Percentiles rank a stretch among this genome's conserved stretches.
Conservation (phyloP, 768 basidiomycete species). For the Suillus subluteus region DNA sequence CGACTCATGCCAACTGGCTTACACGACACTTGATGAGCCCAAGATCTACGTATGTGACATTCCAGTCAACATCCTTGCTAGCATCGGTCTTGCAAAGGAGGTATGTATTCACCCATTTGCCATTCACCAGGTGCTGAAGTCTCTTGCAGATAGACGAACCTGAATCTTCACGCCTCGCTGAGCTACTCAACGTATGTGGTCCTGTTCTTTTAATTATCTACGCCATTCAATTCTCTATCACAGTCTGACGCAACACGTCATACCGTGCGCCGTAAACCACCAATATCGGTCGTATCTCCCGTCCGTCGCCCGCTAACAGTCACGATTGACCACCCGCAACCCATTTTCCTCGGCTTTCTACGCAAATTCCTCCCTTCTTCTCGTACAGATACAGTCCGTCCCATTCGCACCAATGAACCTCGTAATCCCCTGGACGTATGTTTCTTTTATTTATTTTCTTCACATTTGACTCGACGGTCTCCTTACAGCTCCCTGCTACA, state of each 20-base stretch:
- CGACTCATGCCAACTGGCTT: background rate
- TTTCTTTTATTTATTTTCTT: background rate
- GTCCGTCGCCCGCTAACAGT: background rate
- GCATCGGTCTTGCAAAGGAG: background rate
- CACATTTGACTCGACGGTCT: background rate
- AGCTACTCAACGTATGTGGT: background rate
- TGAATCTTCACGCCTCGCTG: background rate
- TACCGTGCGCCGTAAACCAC: background rate
- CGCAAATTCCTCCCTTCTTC: background rate
- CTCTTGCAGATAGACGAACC: background rate
- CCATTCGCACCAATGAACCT: background rate
- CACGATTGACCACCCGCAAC: background rate
- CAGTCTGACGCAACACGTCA: background rate
- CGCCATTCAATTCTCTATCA: background rate
- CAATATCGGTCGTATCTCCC: background rate
- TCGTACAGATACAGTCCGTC: background rate
- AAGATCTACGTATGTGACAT: background rate
- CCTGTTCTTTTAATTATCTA: background rate
- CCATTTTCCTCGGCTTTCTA: background rate
- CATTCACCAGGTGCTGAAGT: background rate
- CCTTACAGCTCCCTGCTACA: background rate
- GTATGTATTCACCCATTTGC: background rate
- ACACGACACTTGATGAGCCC: background rate
- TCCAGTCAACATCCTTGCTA: background rate
- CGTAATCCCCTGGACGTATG: background rate